Base-by-base conservation (phyloP, 306 rosid genomes). In the Arachis stenosperma region DNA sequence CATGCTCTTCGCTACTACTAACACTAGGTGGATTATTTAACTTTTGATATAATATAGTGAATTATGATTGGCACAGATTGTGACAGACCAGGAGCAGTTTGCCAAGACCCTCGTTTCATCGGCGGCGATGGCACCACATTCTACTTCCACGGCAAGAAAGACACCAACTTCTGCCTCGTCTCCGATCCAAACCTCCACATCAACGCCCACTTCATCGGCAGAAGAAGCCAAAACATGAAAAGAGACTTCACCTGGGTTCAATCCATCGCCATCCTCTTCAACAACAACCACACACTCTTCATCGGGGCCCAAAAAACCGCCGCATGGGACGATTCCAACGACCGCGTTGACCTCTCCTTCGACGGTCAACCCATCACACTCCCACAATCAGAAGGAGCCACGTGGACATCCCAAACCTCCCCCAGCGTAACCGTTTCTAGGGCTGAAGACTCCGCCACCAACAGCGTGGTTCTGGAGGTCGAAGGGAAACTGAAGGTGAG, bases 221-320 rank as follows among this genome's bases (percentile, higher is more conserved):
- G 67, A 48, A 83, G 83, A 69, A 90, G 85, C 66, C 15, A 64
- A 0, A 52, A 76, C 84, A 75, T 90, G 88, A 73, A 50, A 29
- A 86, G 90, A 12, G 96, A 87, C 87, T 89, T 89, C 88, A 85
- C 96, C 8, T 89, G 93, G 93, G 88, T 83, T 61, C 85, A 90
- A 67, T 90, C 97, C 47, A 81, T 86, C 2, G 90, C 70, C 36
- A 83, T 90, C 63, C 86, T 90, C 48, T 84, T 88, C 52, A 54
- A 82, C 52, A 54, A 82, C 59, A 41, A 55, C 11, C 91, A 84
- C 69, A 83, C 75, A 13, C 76, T 90, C 71, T 83, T 50, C 75
- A 2, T 88, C 5, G 86, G 90, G 0, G 90, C 93, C n/a, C 46
- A 6, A 0, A 81, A 88, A 75, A 85, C 92, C 0, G 53, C 83